Conservation (phyloP, 352 stramenopile genomes). For the Pythium myriotylum region DNA sequence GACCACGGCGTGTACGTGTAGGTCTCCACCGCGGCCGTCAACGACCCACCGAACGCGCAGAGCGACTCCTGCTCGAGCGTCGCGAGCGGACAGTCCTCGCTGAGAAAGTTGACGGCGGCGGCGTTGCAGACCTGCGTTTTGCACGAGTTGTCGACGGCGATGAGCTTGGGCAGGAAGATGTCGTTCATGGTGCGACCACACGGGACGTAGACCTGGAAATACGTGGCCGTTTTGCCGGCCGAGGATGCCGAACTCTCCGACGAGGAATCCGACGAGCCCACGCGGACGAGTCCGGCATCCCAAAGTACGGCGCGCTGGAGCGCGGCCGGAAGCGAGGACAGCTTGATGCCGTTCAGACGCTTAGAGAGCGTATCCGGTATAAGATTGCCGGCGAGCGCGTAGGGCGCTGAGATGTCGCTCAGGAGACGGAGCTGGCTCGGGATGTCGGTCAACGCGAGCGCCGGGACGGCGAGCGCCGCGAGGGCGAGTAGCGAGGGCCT, state of each 20-base stretch:
- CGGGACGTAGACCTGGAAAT: conserved; percentile 21
- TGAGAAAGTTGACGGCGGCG: background rate
- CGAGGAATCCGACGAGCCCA: too few species aligned
- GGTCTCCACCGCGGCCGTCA: background rate
- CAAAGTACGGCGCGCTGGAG: background rate
- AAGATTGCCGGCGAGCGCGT: too few species aligned
- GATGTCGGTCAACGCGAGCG: too few species aligned
- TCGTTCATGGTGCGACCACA: conserved; percentile 27
- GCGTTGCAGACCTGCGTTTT: background rate
- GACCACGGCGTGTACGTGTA: conserved; percentile 4
- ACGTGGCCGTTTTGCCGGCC: too few species aligned
- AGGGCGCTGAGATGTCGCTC: too few species aligned
- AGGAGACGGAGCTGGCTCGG: background rate
- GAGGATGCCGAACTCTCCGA: too few species aligned
- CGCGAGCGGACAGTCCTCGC: background rate
- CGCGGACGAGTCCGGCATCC: background rate
- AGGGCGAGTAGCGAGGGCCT: too few species aligned
- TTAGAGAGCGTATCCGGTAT: too few species aligned
- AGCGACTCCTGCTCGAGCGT: background rate
- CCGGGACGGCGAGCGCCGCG: too few species aligned
- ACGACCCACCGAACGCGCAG: conserved; percentile 6
- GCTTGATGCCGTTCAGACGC: too few species aligned
- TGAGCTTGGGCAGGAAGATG: conserved; percentile 9
- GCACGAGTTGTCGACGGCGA: background rate
- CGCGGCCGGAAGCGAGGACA: too few species aligned